phyloP scores from a whole-genome alignment of 2,329 filamentous ascomycete genomes.

The Exophiala alcalophila region DNA sequence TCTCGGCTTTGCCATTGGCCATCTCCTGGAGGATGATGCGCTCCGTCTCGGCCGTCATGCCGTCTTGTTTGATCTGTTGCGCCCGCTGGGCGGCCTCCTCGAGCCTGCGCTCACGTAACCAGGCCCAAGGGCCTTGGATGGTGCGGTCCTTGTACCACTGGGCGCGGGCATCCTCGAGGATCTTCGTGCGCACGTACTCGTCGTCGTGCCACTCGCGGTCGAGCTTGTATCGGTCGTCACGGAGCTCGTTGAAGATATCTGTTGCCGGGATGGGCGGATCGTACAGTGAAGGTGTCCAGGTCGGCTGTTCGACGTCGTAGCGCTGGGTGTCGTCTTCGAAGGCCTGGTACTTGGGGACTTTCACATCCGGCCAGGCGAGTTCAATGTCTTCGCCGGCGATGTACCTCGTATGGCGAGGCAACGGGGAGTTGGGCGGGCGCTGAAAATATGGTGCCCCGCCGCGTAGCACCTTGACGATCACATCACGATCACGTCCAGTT shows the following conservation, averaged over 20 bases:
- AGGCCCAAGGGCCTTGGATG: slow-evolving; percentile 17
- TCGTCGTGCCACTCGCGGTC: slow-evolving; percentile 22
- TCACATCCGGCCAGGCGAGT: slow-evolving; percentile 71
- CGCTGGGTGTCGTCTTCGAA: slow-evolving; percentile 68
- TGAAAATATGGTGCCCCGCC: slow-evolving; percentile 52
- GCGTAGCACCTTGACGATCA: slow-evolving; percentile 70
- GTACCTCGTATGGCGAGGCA: slow-evolving; percentile 47
- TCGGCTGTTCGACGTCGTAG: slow-evolving; percentile 64
- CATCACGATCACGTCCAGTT: slow-evolving; percentile 57
- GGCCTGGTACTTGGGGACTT: slow-evolving; percentile 52
- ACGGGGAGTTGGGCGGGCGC: slow-evolving; percentile 45
- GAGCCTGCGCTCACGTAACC: slow-evolving; percentile 11
- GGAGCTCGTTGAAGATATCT: slow-evolving; percentile 18
- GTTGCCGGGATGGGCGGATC: slow-evolving; percentile 13
- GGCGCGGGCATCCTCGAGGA: slow-evolving; percentile 28
- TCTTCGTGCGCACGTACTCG: slow-evolving; percentile 28
- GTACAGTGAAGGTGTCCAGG: slow-evolving; percentile 20
- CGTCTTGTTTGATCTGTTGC: slow-evolving; percentile 11
- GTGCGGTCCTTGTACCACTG: slow-evolving; percentile 25
- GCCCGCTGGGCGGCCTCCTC: slow-evolving; percentile 7
- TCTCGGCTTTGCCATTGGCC: slow-evolving; percentile 3
- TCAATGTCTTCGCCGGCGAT: slow-evolving; percentile 61
- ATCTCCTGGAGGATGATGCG: slow-evolving; percentile 4
- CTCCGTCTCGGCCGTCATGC: slow-evolving; percentile 12
- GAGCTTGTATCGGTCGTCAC: slow-evolving; percentile 14